These are phyloP conservation scores for Bertia moriformis DNA, from an alignment of 2,329 filamentous ascomycete genomes.

Conservation along the genomic window DNA sequence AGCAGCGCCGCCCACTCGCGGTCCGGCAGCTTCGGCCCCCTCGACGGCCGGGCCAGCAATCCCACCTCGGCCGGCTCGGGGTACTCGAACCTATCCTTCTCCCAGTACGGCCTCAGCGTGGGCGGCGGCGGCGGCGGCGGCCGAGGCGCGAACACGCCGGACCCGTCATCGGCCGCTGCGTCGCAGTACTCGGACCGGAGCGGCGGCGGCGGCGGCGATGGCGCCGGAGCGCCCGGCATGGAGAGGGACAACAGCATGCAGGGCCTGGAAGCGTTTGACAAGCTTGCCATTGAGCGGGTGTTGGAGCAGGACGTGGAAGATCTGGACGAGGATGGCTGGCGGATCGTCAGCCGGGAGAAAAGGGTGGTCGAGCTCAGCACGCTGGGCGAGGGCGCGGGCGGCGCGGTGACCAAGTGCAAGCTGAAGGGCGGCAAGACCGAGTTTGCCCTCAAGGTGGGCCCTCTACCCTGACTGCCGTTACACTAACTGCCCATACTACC, in stretches of 20 bases:
- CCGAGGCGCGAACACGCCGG: slow-evolving; percentile 61
- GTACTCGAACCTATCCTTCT: slow-evolving; percentile 70
- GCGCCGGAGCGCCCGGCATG: too few species aligned
- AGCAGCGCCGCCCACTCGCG: slow-evolving; percentile 66
- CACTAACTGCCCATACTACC: slow-evolving; percentile 1
- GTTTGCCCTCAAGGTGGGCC: slow-evolving; percentile 79
- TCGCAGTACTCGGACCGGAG: slow-evolving; percentile 71
- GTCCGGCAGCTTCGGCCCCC: slow-evolving; percentile 69
- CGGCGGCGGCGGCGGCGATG: slow-evolving; percentile 50
- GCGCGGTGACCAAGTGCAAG: slow-evolving; percentile 81
- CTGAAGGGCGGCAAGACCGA: slow-evolving; percentile 84
- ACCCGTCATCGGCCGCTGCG: slow-evolving; percentile 77
- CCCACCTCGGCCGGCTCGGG: slow-evolving; percentile 79
- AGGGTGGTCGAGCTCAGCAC: slow-evolving; percentile 78
- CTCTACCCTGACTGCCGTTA: too few species aligned
- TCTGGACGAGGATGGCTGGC: slow-evolving; percentile 87
- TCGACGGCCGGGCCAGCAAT: slow-evolving; percentile 60
- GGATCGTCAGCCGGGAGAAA: slow-evolving; percentile 76
- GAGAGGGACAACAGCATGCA: slow-evolving; percentile 72
- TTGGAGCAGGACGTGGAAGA: slow-evolving; percentile 82
- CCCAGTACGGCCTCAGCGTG: slow-evolving; percentile 53
- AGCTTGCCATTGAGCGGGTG: slow-evolving; percentile 68
- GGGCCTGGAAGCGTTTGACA: slow-evolving; percentile 63
- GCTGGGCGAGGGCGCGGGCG: slow-evolving; percentile 85
- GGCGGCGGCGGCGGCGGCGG: too few species aligned